phyloP scores from a whole-genome alignment of 148 eudicot genomes.

The Silene latifolia region DNA sequence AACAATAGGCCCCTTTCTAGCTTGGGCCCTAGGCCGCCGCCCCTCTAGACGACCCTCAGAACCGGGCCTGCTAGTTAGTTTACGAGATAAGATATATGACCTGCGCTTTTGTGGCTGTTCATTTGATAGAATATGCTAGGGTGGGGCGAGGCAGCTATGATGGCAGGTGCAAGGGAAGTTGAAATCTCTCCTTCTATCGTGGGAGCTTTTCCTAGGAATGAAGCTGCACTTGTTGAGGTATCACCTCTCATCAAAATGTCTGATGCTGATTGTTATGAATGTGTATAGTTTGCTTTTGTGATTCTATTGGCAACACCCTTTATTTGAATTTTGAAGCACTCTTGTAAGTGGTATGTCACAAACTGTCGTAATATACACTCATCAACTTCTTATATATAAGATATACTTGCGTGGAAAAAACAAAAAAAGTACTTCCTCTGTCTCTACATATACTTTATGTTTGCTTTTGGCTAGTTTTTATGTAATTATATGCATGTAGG shows the following conservation, averaged over 20 bases:
- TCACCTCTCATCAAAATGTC: background rate
- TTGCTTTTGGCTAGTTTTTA: background rate
- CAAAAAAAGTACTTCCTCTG: no score
- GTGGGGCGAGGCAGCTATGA: conserved; percentile 89
- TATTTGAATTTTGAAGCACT: background rate
- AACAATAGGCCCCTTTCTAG: no score
- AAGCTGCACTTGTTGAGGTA: conserved; percentile 96
- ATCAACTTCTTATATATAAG: background rate
- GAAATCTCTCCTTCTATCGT: conserved; percentile 81
- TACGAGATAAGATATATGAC: background rate
- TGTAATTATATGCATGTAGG: background rate
- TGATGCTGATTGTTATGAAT: background rate
- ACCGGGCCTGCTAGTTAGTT: background rate
- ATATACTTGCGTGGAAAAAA: no score
- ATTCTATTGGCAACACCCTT: background rate
- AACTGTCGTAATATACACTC: background rate
- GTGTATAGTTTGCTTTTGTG: background rate
- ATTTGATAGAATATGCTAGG: conserved; percentile 58
- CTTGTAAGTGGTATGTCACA: background rate
- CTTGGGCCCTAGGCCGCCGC: no score
- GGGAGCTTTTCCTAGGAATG: conserved; percentile 81
- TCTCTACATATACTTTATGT: no score
- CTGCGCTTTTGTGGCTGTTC: conserved; percentile 7
- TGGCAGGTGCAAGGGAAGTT: conserved; percentile 87
- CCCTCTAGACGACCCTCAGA: no score